phyloP scores from a whole-genome alignment of 2,329 filamentous ascomycete species.

The Exophiala mesophila region DNA sequence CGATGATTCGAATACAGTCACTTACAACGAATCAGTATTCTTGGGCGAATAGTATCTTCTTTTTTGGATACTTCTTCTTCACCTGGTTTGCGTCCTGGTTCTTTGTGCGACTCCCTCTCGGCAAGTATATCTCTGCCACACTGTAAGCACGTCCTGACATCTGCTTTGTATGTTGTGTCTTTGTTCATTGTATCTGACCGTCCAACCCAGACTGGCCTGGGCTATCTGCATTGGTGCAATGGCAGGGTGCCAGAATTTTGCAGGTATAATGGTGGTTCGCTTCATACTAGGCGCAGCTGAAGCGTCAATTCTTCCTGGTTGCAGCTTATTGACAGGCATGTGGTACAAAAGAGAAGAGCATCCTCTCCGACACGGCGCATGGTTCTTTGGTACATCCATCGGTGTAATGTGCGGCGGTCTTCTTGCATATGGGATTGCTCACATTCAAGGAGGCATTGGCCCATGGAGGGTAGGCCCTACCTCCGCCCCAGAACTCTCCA shows the following conservation, averaged over 20 bases:
- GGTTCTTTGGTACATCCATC: constrained; percentile 30
- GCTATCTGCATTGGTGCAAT: constrained; percentile 41
- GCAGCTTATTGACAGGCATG: constrained; percentile 40
- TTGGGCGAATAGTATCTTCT: constrained; percentile 33
- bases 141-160: constrained; percentile 36
- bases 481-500: no score
- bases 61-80: constrained; percentile 35
- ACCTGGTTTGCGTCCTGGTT: constrained; percentile 37
- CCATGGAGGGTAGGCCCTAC: constrained; percentile 29
- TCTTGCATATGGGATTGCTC: constrained; percentile 28
- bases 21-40: constrained; percentile 26
- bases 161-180: constrained; percentile 10
- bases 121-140: constrained; percentile 32
- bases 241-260: constrained; percentile 46
- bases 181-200: not conserved
- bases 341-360: constrained; percentile 46
- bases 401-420: constrained; percentile 28
- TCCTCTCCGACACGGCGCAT: constrained; percentile 32
- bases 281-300: constrained; percentile 54
- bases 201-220: constrained; percentile 42
- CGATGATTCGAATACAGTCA: constrained; percentile 5
- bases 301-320: constrained; percentile 51
- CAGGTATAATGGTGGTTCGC: constrained; percentile 46
- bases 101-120: constrained; percentile 34
- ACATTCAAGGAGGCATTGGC: constrained; percentile 23